These are phyloP conservation scores for Picochlorum costavermella DNA, from an alignment of 139 green algal species.

Conservation along the genomic window DNA sequence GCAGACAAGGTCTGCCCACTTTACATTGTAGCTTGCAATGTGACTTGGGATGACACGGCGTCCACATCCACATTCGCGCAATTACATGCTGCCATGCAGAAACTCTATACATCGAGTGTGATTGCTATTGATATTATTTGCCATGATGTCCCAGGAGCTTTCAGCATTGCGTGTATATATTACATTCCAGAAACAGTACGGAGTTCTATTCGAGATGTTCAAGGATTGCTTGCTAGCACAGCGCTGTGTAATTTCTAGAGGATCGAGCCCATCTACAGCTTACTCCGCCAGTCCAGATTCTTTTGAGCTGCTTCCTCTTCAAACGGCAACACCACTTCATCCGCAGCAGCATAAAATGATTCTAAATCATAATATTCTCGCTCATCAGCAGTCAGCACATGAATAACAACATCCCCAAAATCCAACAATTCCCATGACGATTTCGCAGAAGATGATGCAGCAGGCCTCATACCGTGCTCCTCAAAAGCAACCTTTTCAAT, in stretches of 20 bases:
- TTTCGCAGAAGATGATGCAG: not conserved
- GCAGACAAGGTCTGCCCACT: too few species aligned
- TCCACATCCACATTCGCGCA: too few species aligned
- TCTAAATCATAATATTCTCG: slow-evolving; percentile 57
- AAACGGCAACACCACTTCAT: slow-evolving; percentile 44
- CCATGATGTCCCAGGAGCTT: too few species aligned
- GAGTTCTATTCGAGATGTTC: too few species aligned
- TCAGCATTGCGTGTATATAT: too few species aligned
- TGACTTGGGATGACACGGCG: too few species aligned
- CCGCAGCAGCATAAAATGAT: slow-evolving; percentile 50
- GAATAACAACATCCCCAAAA: slow-evolving; percentile 49
- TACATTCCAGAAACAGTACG: too few species aligned
- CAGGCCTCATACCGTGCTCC: not conserved
- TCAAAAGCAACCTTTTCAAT: slow-evolving; percentile 42
- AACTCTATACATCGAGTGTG: too few species aligned
- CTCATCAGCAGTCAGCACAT: slow-evolving; percentile 49
- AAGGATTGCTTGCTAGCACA: too few species aligned
- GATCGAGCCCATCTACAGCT: not conserved
- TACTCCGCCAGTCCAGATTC: not conserved
- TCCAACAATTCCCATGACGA: slow-evolving; percentile 48
- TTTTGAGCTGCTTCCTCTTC: not conserved
- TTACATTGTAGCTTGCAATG: too few species aligned
- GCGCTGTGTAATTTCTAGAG: not conserved
- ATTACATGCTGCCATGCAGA: too few species aligned
- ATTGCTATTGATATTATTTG: too few species aligned